These are phyloP conservation scores for Yamadazyma atmosphaerica DNA, from an alignment of 1,139 yeast genomes.

Conservation along the genomic window DNA sequence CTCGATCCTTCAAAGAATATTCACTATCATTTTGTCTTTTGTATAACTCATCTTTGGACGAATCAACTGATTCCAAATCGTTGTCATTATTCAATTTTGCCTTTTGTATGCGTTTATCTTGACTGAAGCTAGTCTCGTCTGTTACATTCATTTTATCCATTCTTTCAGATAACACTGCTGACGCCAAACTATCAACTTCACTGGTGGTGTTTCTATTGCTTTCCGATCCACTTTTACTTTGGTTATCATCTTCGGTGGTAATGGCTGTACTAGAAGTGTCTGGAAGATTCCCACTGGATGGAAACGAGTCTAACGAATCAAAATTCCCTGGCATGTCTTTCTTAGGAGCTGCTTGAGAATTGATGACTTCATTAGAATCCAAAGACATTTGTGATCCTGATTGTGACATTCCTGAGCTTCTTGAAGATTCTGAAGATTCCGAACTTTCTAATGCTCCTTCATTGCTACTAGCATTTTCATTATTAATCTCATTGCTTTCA, in stretches of 20 bases:
- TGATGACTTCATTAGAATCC: background rate
- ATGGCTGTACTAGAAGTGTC: slow-evolving; percentile 14
- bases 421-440: background rate
- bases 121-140: background rate
- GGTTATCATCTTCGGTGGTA: slow-evolving; percentile 12
- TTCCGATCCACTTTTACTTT: slow-evolving; percentile 1
- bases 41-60: background rate
- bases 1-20: background rate
- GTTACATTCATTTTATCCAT: background rate
- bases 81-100: background rate
- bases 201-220: too few species aligned
- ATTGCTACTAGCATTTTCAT: too few species aligned
- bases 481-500: too few species aligned
- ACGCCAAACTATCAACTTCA: too few species aligned
- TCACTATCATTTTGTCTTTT: background rate
- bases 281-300: slow-evolving; percentile 8
- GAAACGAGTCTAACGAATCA: slow-evolving; percentile 4
- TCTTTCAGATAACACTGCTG: background rate
- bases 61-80: background rate
- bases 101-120: background rate
- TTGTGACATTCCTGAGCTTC: background rate
- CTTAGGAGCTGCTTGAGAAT: background rate
- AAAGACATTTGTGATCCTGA: slow-evolving; percentile 5
- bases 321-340: background rate
- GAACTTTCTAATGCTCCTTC: too few species aligned